Evolutionary conservation across 345 rosid genomes (phyloP).

Genomic region (Arabidopsis suecica): DNA sequence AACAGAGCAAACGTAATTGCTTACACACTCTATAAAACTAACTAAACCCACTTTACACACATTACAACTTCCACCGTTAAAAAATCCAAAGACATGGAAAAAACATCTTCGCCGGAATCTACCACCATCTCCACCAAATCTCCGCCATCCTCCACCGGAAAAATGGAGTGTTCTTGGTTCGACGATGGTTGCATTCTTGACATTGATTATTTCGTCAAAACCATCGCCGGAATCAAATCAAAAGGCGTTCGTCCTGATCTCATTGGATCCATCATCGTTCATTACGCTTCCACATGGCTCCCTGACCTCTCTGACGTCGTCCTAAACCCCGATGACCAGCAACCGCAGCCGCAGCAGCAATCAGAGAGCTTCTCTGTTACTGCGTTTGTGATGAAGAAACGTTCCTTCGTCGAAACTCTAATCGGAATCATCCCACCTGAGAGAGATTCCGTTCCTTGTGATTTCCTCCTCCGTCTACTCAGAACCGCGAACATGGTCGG

Average conservation of each 20-base stretch:
- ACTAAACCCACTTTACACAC: neutral
- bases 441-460: slow-evolving; percentile 77
- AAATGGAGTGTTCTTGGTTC: slow-evolving; percentile 50
- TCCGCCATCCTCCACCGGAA: slow-evolving; percentile 45
- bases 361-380: slow-evolving; percentile 62
- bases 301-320: slow-evolving; percentile 63
- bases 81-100: slow-evolving; percentile 50
- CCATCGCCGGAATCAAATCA: slow-evolving; percentile 71
- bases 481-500: slow-evolving; percentile 80
- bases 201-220: slow-evolving; percentile 80
- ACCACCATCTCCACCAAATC: slow-evolving; percentile 45
- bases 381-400: slow-evolving; percentile 70
- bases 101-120: slow-evolving; percentile 48
- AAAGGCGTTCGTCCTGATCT: slow-evolving; percentile 84
- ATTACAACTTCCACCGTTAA: neutral
- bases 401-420: slow-evolving; percentile 75
- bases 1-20: slow-evolving; percentile 23
- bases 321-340: slow-evolving; percentile 31
- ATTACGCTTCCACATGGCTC: slow-evolving; percentile 87
- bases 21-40: slow-evolving; percentile 34
- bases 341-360: slow-evolving; percentile 46
- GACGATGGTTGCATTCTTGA: slow-evolving; percentile 80
- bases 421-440: slow-evolving; percentile 87
- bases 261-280: slow-evolving; percentile 79
- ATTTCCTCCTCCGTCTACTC: slow-evolving; percentile 83